These are phyloP conservation scores for Butyriboletus loyo DNA, from an alignment of 768 basidiomycete genomes.

Conservation along the genomic window DNA sequence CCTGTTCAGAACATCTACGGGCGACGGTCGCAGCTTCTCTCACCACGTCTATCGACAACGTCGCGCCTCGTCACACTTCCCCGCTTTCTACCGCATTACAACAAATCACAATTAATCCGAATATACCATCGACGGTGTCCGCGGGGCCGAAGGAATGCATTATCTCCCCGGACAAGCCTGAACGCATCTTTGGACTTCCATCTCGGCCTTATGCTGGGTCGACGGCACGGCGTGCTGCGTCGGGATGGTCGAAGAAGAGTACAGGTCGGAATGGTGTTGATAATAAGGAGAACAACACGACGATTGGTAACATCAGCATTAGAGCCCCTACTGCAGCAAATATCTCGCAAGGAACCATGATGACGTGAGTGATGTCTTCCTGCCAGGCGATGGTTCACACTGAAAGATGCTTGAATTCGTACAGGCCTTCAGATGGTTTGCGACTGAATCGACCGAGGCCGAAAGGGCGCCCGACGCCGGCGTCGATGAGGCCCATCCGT, in stretches of 20 bases:
- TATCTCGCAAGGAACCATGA: constrained; percentile 37
- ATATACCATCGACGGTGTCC: constrained; percentile 29
- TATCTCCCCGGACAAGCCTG: constrained; percentile 29
- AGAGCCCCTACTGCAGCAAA: constrained; percentile 11
- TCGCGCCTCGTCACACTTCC: constrained; percentile 9
- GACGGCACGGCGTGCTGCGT: constrained; percentile 50
- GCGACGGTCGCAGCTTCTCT: constrained; percentile 22
- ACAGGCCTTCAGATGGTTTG: constrained; percentile 40
- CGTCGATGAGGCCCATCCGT: constrained; percentile 26
- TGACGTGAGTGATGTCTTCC: constrained; percentile 47
- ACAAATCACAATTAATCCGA: constrained; percentile 42
- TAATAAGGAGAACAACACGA: constrained; percentile 50
- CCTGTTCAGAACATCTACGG: constrained; percentile 35
- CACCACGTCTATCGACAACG: constrained; percentile 16
- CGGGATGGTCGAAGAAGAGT: constrained; percentile 66
- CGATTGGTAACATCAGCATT: constrained; percentile 3
- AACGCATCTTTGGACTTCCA: constrained; percentile 22
- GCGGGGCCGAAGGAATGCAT: constrained; percentile 35
- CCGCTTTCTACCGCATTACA: constrained; percentile 38
- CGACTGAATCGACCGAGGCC: constrained; percentile 47
- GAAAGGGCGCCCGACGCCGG: constrained; percentile 39
- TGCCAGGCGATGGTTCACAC: background rate
- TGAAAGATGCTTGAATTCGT: background rate
- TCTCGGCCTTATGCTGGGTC: constrained; percentile 53
- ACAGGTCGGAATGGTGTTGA: constrained; percentile 49